These are phyloP conservation scores for Ceratocystiopsis brevicomis DNA, from an alignment of 2,329 filamentous ascomycete genomes.

Conservation along the genomic window DNA sequence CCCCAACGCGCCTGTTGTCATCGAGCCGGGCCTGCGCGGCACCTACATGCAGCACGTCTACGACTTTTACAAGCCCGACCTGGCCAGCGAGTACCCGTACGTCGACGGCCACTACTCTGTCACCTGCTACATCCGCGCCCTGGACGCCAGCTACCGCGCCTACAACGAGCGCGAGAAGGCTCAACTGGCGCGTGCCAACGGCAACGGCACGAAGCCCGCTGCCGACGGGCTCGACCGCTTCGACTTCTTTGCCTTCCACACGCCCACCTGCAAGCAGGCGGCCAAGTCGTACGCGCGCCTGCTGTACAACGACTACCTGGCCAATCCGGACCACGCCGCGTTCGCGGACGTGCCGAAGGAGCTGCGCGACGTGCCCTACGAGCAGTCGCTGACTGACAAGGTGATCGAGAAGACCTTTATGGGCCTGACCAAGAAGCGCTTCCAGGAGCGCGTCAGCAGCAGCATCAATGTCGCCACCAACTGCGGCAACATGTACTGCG, in stretches of 20 bases:
- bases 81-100: slow-evolving; percentile 72
- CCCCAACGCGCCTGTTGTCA: slow-evolving; percentile 55
- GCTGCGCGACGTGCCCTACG: slow-evolving; percentile 59
- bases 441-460: slow-evolving; percentile 57
- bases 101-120: slow-evolving; percentile 72
- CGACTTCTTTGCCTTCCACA: slow-evolving; percentile 68
- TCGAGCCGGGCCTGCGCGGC: slow-evolving; percentile 63
- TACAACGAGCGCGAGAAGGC: slow-evolving; percentile 57
- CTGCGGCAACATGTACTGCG: slow-evolving; percentile 52
- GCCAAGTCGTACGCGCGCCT: slow-evolving; percentile 70
- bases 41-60: slow-evolving; percentile 71
- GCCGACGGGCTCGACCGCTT: slow-evolving; percentile 49
- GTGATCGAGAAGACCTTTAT: slow-evolving; percentile 75
- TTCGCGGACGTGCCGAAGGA: slow-evolving; percentile 63
- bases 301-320: slow-evolving; percentile 70
- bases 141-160: slow-evolving; percentile 64
- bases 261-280: slow-evolving; percentile 74
- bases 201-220: slow-evolving; percentile 25
- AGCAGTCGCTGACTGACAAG: slow-evolving; percentile 64
- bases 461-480: slow-evolving; percentile 59
- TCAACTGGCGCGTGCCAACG: slow-evolving; percentile 20
- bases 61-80: slow-evolving; percentile 80
- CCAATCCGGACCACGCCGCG: slow-evolving; percentile 43
- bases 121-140: slow-evolving; percentile 63
- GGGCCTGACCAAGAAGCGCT: slow-evolving; percentile 66